Evolutionary conservation across 768 basidiomycete species (phyloP).

Genomic region (Trametes punicea): DNA sequence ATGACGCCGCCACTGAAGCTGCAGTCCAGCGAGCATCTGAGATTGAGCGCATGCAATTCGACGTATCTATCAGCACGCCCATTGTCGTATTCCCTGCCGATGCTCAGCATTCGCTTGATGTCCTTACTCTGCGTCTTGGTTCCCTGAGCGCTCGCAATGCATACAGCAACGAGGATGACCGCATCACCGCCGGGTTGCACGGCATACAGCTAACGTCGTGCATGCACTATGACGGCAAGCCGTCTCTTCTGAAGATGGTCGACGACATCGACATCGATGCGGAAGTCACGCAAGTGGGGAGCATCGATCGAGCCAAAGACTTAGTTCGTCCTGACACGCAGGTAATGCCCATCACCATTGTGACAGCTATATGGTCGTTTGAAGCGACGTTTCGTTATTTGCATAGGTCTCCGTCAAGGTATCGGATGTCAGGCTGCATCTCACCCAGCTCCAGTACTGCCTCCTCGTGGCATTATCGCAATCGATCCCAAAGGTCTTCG

Average conservation of each 20-base stretch:
- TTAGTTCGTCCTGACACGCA: conserved; percentile 65
- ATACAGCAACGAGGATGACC: conserved; percentile 55
- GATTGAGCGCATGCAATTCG: conserved; percentile 91
- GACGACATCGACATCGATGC: conserved; percentile 81
- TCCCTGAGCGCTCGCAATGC: conserved; percentile 82
- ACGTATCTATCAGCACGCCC: conserved; percentile 86
- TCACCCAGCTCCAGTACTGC: conserved; percentile 82
- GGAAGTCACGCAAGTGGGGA: conserved; percentile 60
- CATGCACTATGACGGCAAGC: conserved; percentile 43
- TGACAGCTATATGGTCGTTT: not conserved
- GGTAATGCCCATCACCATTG: conserved; percentile 39
- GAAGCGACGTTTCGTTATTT: not conserved
- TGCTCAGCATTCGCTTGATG: conserved; percentile 56
- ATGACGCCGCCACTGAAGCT: conserved; percentile 90
- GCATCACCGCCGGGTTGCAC: conserved; percentile 68
- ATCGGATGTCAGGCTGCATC: conserved; percentile 78
- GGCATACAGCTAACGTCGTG: conserved; percentile 84
- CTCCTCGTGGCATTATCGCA: conserved; percentile 62
- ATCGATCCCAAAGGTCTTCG: conserved; percentile 67
- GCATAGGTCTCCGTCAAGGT: conserved; percentile 65
- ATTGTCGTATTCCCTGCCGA: conserved; percentile 86
- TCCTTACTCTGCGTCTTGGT: conserved; percentile 79
- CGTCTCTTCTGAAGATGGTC: conserved; percentile 75
- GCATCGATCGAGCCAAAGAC: conserved; percentile 51
- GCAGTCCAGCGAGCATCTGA: conserved; percentile 92